These are phyloP conservation scores for Williopsis jadinii DNA, from an alignment of 1,139 yeast species.

Conservation along the genomic window DNA sequence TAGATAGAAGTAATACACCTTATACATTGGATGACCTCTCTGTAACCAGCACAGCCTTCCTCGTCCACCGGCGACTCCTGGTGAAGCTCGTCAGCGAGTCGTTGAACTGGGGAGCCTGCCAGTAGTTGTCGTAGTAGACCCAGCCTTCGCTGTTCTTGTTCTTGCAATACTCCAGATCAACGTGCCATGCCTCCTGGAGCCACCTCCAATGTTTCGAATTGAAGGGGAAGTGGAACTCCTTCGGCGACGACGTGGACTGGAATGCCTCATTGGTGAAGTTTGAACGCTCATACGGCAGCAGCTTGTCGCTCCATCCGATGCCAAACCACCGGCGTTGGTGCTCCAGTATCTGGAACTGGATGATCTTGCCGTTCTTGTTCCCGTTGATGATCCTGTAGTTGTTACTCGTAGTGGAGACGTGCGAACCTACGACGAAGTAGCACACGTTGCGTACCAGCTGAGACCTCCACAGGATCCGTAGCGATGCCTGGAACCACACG, in stretches of 20 bases:
- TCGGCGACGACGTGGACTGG: slow-evolving; percentile 31
- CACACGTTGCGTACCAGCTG: slow-evolving; percentile 37
- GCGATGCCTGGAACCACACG: slow-evolving; percentile 43
- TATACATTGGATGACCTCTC: slow-evolving; percentile 19
- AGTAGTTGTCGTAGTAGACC: slow-evolving; percentile 45
- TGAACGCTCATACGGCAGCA: slow-evolving; percentile 46
- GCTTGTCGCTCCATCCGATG: slow-evolving; percentile 47
- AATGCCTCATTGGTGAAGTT: slow-evolving; percentile 40
- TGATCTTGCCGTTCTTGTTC: slow-evolving; percentile 37
- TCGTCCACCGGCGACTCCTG: slow-evolving; percentile 42
- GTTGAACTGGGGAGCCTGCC: slow-evolving; percentile 35
- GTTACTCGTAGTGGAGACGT: slow-evolving; percentile 9
- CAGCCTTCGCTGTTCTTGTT: slow-evolving; percentile 39
- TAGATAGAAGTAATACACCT: not conserved
- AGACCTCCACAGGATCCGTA: slow-evolving; percentile 50
- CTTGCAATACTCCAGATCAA: slow-evolving; percentile 34
- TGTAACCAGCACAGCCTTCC: slow-evolving; percentile 40
- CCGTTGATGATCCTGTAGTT: slow-evolving; percentile 33
- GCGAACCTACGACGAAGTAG: slow-evolving; percentile 42
- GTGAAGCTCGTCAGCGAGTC: slow-evolving; percentile 49
- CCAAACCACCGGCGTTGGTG: slow-evolving; percentile 60
- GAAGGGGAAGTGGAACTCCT: slow-evolving; percentile 40
- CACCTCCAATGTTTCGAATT: slow-evolving; percentile 49
- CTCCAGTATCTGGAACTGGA: slow-evolving; percentile 45
- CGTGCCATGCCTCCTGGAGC: slow-evolving; percentile 44